Evolutionary conservation across 2,329 filamentous ascomycete genomes (phyloP), one percentile per base, ranked within the genome.

Genomic region (Microcyclospora tardicrescens): DNA sequence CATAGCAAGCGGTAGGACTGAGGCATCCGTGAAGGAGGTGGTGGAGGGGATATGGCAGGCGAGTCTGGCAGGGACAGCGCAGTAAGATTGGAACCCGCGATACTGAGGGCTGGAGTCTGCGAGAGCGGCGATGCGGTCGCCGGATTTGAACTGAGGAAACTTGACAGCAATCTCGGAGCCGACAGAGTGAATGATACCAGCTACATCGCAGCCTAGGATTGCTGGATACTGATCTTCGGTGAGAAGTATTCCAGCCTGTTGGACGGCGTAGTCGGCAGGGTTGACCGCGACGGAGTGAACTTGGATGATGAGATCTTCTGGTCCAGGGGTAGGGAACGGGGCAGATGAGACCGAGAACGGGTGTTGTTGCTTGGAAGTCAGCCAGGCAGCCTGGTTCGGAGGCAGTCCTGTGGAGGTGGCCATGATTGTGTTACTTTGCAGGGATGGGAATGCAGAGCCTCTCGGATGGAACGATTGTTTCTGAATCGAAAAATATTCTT

Each of bases 221-320:
- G 44, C 35, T 6, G 61, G 57, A 30, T 47, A 53, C 8, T 43
- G 42, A 24, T 24, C 19, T 8, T 24, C 19, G 5, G 41, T n/a
- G 38, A 37, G 36, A 34, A 54, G 16, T 41, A 51, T 10, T 30
- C 49, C 52, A 32, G 42, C 15, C 32, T 34, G 41, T 46, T 62
- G 57, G 16, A 62, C 52, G 8, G 49, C 49, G 33, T 48, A 56
- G 42, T 69, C 65, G 8, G 56, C 44, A 5, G 60, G 59, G 39
- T 65, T 63, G 36, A 65, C 54, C 6, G 60, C 62, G 8, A 59
- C 46, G n/a, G 60, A 61, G 16, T 43, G 40, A 30, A 56, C 57
- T 31, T 54, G 49, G 38, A 64, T 53, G n/a, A 62, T 43, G 27
- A 64, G 47, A 37, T 62, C 52, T 42, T 57, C 43, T 2, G 45